These are phyloP conservation scores for Hortaea werneckii DNA, from an alignment of 2,329 filamentous ascomycete genomes.

Conservation along the genomic window DNA sequence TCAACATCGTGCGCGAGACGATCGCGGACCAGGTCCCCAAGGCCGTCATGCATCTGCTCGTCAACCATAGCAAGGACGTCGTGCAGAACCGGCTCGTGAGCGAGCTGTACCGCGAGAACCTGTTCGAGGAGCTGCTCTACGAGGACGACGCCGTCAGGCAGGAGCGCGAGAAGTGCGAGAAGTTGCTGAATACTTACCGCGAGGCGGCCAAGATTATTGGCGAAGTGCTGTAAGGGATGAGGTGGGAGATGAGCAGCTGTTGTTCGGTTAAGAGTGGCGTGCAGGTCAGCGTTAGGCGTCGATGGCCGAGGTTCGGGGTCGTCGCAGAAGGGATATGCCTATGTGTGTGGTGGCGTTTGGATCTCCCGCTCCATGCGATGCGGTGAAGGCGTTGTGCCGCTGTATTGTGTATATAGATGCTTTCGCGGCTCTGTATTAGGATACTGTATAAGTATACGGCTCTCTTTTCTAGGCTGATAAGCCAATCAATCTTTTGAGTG, in stretches of 20 bases:
- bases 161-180: constrained; percentile 97
- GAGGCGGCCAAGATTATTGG: constrained; percentile 98
- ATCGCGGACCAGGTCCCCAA: constrained; percentile 98
- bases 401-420: neutral
- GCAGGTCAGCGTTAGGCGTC: neutral
- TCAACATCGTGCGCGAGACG: constrained; percentile 97
- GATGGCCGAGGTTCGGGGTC: too few relatives aligned
- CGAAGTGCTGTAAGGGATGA: constrained; percentile 62
- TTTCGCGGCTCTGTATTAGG: neutral
- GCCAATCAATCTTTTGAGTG: too few relatives aligned
- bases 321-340: neutral
- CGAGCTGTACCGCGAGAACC: constrained; percentile 81
- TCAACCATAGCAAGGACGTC: constrained; percentile 96
- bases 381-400: neutral
- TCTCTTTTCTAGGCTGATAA: neutral
- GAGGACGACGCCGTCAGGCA: constrained; percentile 97
- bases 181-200: constrained; percentile 85
- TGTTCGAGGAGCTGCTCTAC: constrained; percentile 89
- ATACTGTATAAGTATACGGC: neutral
- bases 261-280: constrained; percentile 1
- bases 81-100: constrained; percentile 95
- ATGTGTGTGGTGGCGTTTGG: neutral
- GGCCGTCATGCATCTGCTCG: constrained; percentile 95
- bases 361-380: too few relatives aligned
- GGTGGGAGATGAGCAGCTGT: neutral